These are phyloP conservation scores for Hypoxylon trugodes DNA, from an alignment of 495 filamentous ascomycete species.

Conservation along the genomic window DNA sequence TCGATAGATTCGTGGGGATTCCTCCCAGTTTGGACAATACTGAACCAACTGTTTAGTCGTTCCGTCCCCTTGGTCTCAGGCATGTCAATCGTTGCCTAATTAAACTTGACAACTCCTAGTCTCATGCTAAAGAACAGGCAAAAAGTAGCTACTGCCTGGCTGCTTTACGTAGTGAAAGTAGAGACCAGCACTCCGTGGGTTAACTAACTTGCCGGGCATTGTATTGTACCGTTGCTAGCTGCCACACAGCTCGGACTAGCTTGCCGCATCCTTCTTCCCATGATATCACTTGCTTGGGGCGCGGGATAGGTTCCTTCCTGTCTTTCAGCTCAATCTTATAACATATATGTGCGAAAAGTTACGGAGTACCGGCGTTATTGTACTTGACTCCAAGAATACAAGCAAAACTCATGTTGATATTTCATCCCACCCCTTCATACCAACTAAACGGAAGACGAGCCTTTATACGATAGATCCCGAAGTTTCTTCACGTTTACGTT, in stretches of 20 bases:
- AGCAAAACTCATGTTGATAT: constrained; percentile 16
- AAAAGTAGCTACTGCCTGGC: constrained; percentile 3
- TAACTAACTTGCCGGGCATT: background rate
- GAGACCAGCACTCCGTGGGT: constrained; percentile 9
- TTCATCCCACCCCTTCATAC: constrained; percentile 10
- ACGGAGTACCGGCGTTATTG: constrained; percentile 4
- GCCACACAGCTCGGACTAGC: constrained; percentile 5
- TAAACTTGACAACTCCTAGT: constrained; percentile 18
- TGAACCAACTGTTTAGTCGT: constrained; percentile 5
- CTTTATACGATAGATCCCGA: background rate
- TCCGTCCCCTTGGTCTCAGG: constrained; percentile 9
- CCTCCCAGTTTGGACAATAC: constrained; percentile 17
- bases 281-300: constrained; percentile 18
- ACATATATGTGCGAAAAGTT: constrained; percentile 22
- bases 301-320: constrained; percentile 2
- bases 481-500: background rate
- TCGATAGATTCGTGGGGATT: constrained; percentile 30
- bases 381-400: constrained; percentile 7
- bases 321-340: constrained; percentile 13
- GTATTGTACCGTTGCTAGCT: constrained; percentile 26
- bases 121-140: constrained; percentile 18
- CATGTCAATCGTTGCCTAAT: constrained; percentile 27
- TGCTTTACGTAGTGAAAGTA: constrained; percentile 13
- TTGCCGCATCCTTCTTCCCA: constrained; percentile 6
- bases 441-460: background rate